Conservation (phyloP, 2,329 filamentous ascomycete genomes). For the Cladorrhinum sp. region DNA sequence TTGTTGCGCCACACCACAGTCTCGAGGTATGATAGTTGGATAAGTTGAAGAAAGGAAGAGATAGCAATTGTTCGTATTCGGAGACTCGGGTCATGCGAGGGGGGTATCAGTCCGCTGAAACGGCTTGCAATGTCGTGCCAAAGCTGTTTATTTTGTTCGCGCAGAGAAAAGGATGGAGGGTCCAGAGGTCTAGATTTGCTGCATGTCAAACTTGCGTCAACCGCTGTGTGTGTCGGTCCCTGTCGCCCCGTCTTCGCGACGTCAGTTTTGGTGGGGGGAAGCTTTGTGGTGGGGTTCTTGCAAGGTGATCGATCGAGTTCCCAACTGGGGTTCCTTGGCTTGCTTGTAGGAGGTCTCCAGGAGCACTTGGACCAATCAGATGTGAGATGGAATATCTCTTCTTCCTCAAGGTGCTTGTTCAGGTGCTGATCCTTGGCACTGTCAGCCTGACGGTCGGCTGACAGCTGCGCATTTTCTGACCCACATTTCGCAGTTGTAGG, state of each 20-base stretch:
- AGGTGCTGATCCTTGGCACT: neutral
- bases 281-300: slow-evolving; percentile 16
- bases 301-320: neutral
- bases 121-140: neutral
- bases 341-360: neutral
- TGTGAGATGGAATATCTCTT: neutral
- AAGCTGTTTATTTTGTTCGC: neutral
- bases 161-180: neutral
- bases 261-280: slow-evolving; percentile 23
- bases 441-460: neutral
- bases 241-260: slow-evolving; percentile 12
- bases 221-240: neutral
- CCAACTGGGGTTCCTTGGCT: neutral
- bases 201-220: slow-evolving; percentile 4
- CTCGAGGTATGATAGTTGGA: neutral
- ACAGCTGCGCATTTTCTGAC: slow-evolving; percentile 17
- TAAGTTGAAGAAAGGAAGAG: neutral
- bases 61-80: neutral
- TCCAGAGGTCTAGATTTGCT: slow-evolving; percentile 4
- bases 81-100: neutral
- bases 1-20: neutral
- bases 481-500: slow-evolving; percentile 22
- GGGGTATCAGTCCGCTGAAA: neutral
- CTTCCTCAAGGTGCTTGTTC: slow-evolving; percentile 1
- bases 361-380: neutral